A percentile compares a stretch with the other conserved stretches of the same genome.
These are phyloP conservation scores for Cladorrhinum samala DNA, from an alignment of 495 filamentous ascomycete genomes.

Conservation along the genomic window DNA sequence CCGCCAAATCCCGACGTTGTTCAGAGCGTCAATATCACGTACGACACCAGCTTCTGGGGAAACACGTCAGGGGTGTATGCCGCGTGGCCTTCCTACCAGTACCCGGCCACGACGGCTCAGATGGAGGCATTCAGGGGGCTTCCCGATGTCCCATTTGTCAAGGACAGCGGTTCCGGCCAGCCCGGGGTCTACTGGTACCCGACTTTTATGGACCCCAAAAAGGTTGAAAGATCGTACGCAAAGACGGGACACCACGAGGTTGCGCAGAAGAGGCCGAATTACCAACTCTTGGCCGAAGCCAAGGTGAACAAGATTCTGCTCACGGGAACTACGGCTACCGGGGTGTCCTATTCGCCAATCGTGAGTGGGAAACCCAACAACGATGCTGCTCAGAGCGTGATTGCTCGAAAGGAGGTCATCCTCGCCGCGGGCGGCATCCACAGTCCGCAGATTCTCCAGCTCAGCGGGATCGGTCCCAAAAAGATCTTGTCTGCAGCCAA, in stretches of 20 bases:
- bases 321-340: constrained; percentile 31
- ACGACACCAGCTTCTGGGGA: constrained; percentile 37
- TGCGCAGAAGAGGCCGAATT: constrained; percentile 29
- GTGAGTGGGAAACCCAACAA: neutral
- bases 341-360: constrained; percentile 24
- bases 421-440: constrained; percentile 53
- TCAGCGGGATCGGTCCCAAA: constrained; percentile 48
- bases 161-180: constrained; percentile 35
- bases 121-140: constrained; percentile 35
- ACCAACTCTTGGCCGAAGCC: constrained; percentile 33
- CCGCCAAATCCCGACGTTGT: constrained; percentile 30
- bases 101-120: constrained; percentile 30
- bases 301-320: constrained; percentile 34
- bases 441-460: constrained; percentile 51
- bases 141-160: constrained; percentile 34
- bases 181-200: constrained; percentile 42
- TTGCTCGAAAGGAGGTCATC: constrained; percentile 51
- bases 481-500: constrained; percentile 34
- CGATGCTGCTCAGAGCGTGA: constrained; percentile 22
- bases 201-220: constrained; percentile 38
- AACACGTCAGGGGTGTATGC: constrained; percentile 34
- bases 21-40: constrained; percentile 35
- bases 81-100: constrained; percentile 40
- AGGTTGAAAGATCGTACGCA: constrained; percentile 34
- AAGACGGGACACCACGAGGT: constrained; percentile 35